Base-by-base conservation (phyloP, 148 eudicot genomes). In the Silene conica region DNA sequence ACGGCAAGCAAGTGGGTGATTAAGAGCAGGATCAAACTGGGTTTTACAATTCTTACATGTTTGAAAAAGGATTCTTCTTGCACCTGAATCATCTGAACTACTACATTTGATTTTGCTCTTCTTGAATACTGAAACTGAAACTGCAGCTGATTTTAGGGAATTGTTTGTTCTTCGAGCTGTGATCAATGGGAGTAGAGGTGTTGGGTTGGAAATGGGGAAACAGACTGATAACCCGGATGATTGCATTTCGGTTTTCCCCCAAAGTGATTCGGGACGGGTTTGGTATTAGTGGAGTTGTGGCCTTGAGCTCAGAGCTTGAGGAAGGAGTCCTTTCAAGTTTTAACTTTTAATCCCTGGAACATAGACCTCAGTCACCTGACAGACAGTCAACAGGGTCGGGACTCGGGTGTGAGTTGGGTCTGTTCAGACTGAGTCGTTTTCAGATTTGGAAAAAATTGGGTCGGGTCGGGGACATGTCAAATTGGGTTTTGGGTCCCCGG, bases 11-110 rank as follows among this genome's bases (percentile, higher is more conserved):
- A 83, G 89, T 38, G 96, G 93, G 63, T 95, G 82, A 85, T 95
- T 95, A 65, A 81, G 81, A 63, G 76, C 57, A 69, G 93, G 86
- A 46, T 95, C 90, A 85, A 87, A 95, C 77, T 92, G 98, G 43
- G 87, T 76, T 78, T 95, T 95, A 80, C 98, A 91, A 74, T 78
- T 81, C 83, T 87, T 94, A 84, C 98, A 95, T 21, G 98, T 95
- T 83, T 80, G 81, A 9, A 50, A 50, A 5, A 75, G 75, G 23
- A 56, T 65, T 73, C 58, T 81, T 5, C 31, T 74, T 18, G 77
- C 77, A 13, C 22, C 73, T 23, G 82, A 85, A 5, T 85, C 74
- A 11, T 80, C 84, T 9, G 86, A 86, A 76, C 89, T 38, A 38
- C 43, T 87, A 60, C 77, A 80, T 45, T 67, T 77, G 69, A 77